Percentiles rank a stretch among this genome's conserved stretches.
These are phyloP conservation scores for Exophiala viscosa DNA, from an alignment of 2,329 filamentous ascomycete species.

Conservation along the genomic window DNA sequence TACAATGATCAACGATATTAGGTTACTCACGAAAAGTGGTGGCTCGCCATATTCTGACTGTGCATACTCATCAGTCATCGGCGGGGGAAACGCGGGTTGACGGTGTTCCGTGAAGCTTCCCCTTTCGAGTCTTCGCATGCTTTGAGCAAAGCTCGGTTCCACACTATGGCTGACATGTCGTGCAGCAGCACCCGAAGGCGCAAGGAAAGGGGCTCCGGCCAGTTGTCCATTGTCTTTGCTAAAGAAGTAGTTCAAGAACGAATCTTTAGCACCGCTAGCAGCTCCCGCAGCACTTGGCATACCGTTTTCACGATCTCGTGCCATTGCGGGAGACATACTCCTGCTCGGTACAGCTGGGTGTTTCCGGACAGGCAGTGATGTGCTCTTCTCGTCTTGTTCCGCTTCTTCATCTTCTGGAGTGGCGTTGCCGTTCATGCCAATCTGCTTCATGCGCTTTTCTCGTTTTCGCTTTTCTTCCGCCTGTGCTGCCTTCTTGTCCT, in stretches of 20 bases:
- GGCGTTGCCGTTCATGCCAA: constrained; percentile 71
- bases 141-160: constrained; percentile 79
- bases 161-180: constrained; percentile 74
- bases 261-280: constrained; percentile 68
- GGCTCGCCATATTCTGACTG: constrained; percentile 42
- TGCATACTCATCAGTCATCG: constrained; percentile 37
- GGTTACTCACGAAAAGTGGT: constrained; percentile 46
- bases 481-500: constrained; percentile 74
- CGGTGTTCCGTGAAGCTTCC: constrained; percentile 27
- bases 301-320: constrained; percentile 59
- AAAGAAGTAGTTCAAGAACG: constrained; percentile 98
- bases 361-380: constrained; percentile 57
- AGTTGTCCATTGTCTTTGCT: constrained; percentile 76
- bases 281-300: constrained; percentile 59
- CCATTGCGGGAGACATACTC: constrained; percentile 78
- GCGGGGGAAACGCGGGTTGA: constrained; percentile 46
- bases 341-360: constrained; percentile 57
- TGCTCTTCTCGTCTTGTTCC: constrained; percentile 56
- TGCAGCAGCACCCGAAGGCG: constrained; percentile 37
- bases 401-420: constrained; percentile 64
- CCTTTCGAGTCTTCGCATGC: constrained; percentile 65
- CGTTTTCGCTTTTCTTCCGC: constrained; percentile 83
- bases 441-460: constrained; percentile 78
- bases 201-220: constrained; percentile 43
- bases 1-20: neutral